Base-by-base conservation (phyloP, 2,329 filamentous ascomycete genomes). In the Pezicula neosporulosa region DNA sequence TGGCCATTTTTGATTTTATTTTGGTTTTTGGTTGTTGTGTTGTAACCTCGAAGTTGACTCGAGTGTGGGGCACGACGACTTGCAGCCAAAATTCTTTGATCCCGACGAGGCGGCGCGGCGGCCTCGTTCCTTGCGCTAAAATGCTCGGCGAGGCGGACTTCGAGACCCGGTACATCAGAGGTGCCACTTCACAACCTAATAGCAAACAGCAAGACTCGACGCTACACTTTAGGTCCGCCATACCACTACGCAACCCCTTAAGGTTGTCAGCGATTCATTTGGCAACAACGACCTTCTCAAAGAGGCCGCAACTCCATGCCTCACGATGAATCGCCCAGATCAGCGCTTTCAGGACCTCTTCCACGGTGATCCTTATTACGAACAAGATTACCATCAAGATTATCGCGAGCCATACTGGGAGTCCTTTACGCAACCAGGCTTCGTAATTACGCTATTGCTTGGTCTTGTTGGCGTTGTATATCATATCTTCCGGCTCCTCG, bases 381-480 rank as follows among this genome's bases (percentile, higher is more conserved):
- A 56, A 8, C 30, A 53, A 27, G 60, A 64, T 51, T 68, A 67
- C 50, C 64, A 66, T 48, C 66, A 68, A 58, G 60, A 66, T 49
- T 66, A 63, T 44, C 51, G 50, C 33, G 57, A 63, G 48, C 59
- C 50, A 19, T 48, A 50, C 28, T 49, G 48, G 36, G 37, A 48
- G 19, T 39, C 46, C 12, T 58, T 54, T 27, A 44, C 46, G 12
- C 43, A 53, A 13, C 35, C 45, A 47, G 55, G 56, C 43, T 39
- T 56, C 19, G 41, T 64, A 28, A 37, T 66, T 27, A 53, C 62
- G 8, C 4, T 61, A 8, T 18, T 63, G n/a, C 28, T 68, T 24
- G 60, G 61, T 39, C 28, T 58, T 18, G 5, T 57, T 21, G 56
- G 62, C 5, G 10, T 66, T 33, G 45, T 64, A 30, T 68, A 68